These are phyloP conservation scores for Protomyces lactucae-debilis DNA, from an alignment of 1,139 yeast genomes.

Conservation along the genomic window DNA sequence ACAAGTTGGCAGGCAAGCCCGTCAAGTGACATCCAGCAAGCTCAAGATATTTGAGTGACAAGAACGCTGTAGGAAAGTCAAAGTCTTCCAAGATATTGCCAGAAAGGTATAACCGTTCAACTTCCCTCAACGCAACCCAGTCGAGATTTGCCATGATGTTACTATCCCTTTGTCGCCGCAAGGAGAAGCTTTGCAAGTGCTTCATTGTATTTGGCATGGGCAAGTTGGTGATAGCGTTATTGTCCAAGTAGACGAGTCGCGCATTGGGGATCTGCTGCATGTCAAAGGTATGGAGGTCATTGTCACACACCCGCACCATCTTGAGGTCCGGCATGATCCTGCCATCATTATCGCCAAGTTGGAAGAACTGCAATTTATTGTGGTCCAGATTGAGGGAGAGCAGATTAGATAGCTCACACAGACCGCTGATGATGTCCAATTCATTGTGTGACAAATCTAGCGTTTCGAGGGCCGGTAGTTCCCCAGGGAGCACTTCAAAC, in stretches of 20 bases:
- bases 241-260: slow-evolving; percentile 34
- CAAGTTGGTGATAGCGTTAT: slow-evolving; percentile 33
- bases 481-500: slow-evolving; percentile 33
- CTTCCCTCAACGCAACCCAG: slow-evolving; percentile 32
- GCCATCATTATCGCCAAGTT: slow-evolving; percentile 1
- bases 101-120: slow-evolving; percentile 35
- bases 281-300: slow-evolving; percentile 29
- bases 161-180: slow-evolving; percentile 31
- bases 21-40: slow-evolving; percentile 36
- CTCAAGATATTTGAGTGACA: slow-evolving; percentile 39
- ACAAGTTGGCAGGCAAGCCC: slow-evolving; percentile 36
- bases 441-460: slow-evolving; percentile 36
- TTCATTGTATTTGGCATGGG: slow-evolving; percentile 28
- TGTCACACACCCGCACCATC: slow-evolving; percentile 29
- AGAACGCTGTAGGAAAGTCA: slow-evolving; percentile 36
- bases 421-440: slow-evolving; percentile 34
- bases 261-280: slow-evolving; percentile 33
- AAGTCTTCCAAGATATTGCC: slow-evolving; percentile 34
- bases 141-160: slow-evolving; percentile 1
- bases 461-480: slow-evolving; percentile 34
- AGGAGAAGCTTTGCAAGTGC: slow-evolving; percentile 31
- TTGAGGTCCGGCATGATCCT: slow-evolving; percentile 30
- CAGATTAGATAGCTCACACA: slow-evolving; percentile 32
- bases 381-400: slow-evolving; percentile 30
- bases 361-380: slow-evolving; percentile 28